Base-by-base conservation (phyloP, 148 eudicot species). In the Oxyria digyna region DNA sequence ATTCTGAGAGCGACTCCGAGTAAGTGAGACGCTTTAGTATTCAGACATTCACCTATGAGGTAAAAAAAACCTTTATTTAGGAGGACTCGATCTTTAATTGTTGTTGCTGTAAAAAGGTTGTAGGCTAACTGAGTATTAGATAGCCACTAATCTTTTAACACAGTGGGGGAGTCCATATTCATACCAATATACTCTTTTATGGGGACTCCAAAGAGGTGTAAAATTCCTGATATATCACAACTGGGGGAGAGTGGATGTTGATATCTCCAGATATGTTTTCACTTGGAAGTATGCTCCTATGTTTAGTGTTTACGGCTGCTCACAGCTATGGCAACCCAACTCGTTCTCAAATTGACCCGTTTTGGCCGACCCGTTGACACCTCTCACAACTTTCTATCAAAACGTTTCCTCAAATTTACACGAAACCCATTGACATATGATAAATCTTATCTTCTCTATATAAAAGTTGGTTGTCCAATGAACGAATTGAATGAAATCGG, bases 1-100 rank as follows among this genome's bases (percentile, higher is more conserved):
- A 87, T 68, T 74, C 85, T 9, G 92, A 57, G 42, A 86, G 87
- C 3, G 99, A 94, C 41, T 48, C 71, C 7, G 80, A 79, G 33
- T 76, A 13, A 59, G 37, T 14, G 65, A 59, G 65, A 29, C 37
- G 1, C 26, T 49, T 11, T 50, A 50, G 57, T 20, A 21, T 52
- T 52, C 31, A 52, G 14, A 11, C 27, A 50, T 0, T 50, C 57
- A 20, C 4, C 31, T 52, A 52, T 9, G 62, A 23, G 29, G 62
- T 23, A 52, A 46, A 46, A n/a, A 45, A 52, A 9, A 23, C 9
- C 62, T 23, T 52, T 9, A 52, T 52, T 12, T 14, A 23, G 14
- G 62, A 52, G 29, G 29, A 24, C 23, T 52, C 24, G 62, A 52
- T 20, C 4, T 59, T 37, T 15, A 59, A 29, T 29, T 57, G 65